Base-by-base conservation (phyloP, 179 eudicot species). In the Camellia oleifera region DNA sequence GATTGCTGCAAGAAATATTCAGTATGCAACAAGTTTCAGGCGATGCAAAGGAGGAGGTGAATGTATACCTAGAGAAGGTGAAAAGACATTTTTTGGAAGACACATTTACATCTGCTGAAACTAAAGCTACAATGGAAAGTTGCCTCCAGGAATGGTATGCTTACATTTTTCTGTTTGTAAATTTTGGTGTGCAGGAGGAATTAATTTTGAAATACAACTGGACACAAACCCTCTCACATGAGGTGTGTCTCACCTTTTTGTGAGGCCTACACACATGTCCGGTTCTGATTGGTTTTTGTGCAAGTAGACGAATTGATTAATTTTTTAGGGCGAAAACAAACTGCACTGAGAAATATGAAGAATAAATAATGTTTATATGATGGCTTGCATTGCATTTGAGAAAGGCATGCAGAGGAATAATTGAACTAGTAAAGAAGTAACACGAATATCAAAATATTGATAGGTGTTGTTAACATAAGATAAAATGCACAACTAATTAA, bases 131-230 rank as follows among this genome's bases (percentile, higher is more conserved):
- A 17, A 85, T 88, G 83, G 87, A 88, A 78, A 87, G 87, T 69
- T 84, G 86, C 83, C 80, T 91, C 67, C 76, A 77, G 13, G 91
- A 91, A 66, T 94, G 98, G 97, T 94, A 88, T 76, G 83, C 58
- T 68, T 72, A 67, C 74, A 48, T 10, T 67, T 23, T 48, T 18
- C 74, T 72, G 53, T 66, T 48, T 56, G 45, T 53, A 40, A 23
- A 12, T 32, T 3, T 62, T 7, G 12, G 2, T 20, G 18, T 10
- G 7, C 52, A 11, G 4, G 32, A 32, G 32, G 32, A 32, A 32
- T 32, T 32, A 32, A 32, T 32, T 32, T 32, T 32, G 32, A 32
- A 32, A 32, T 1, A 32, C 32, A 32, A 32, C 32, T 32, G 32
- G 32, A 32, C 32, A 32, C 32, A 32, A 32, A 32, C 32, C 32